These are phyloP conservation scores for Porcisia hertigi DNA, from an alignment of 208 protist genomes.

Conservation along the genomic window DNA sequence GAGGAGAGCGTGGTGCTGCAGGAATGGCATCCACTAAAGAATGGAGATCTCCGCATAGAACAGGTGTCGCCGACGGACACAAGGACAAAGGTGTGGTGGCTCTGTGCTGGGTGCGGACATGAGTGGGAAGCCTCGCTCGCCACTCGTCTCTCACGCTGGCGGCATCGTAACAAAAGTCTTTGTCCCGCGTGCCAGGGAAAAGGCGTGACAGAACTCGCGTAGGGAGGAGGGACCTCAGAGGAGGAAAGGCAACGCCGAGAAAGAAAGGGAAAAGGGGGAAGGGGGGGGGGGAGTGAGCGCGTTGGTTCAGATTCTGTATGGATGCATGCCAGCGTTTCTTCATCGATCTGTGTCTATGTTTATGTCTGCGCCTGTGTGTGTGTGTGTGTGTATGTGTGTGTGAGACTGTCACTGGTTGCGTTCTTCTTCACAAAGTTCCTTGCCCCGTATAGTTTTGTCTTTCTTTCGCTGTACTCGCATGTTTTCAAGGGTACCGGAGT, in stretches of 20 bases:
- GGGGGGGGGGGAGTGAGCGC: background rate
- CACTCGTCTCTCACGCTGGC: constrained; percentile 36
- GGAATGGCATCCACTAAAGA: constrained; percentile 86
- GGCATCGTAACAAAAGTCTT: constrained; percentile 27
- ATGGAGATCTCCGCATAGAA: constrained; percentile 74
- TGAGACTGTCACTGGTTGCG: background rate
- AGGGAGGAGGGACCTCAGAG: background rate
- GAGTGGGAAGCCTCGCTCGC: constrained; percentile 77
- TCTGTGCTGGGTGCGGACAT: constrained; percentile 72
- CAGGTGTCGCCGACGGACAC: constrained; percentile 45
- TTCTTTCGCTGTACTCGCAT: too few relatives aligned
- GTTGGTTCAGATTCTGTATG: background rate
- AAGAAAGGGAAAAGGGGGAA: background rate
- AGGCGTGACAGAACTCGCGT: constrained; percentile 16
- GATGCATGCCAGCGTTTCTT: background rate
- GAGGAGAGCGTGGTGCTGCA: constrained; percentile 50
- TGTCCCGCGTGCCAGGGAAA: constrained; percentile 67
- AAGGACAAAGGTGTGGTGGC: constrained; percentile 81
- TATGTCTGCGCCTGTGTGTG: background rate
- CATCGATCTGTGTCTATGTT: background rate
- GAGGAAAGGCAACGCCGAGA: background rate
- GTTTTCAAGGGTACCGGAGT: too few relatives aligned
- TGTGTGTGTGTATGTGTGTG: background rate
- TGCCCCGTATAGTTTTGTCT: background rate
- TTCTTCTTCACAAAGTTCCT: background rate